Base-by-base conservation (phyloP, 2,329 filamentous ascomycete species). In the Sporothrix sp. region DNA sequence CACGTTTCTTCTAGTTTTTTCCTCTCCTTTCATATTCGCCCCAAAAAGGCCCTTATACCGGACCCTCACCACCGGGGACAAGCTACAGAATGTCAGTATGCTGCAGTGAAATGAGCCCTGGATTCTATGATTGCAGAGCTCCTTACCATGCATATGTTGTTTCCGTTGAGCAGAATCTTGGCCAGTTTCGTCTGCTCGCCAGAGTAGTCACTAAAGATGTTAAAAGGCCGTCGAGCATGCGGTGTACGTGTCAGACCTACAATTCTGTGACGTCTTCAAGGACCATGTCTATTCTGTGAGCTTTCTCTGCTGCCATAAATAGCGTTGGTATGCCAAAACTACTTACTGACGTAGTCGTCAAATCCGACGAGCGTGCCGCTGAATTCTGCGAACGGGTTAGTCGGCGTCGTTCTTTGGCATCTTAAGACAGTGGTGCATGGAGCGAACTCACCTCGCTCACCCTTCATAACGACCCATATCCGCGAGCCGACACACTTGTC, bases 391-490 rank as follows among this genome's bases (percentile, higher is more conserved):
- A 4, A 11, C 10, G 9, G 2, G 38, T 54, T 35, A 57, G 54
- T 23, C 3, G 21, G 14, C 25, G 10, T 28, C 25, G 6, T 28
- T 28, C 25, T 28, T 28, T 28, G 9, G 23, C 37, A 21, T 21
- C 10, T n/a, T n/a, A n/a, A n/a, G n/a, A n/a, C n/a, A n/a, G n/a
- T n/a, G n/a, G n/a, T n/a, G n/a, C n/a, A n/a, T n/a, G n/a, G n/a
- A n/a, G n/a, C n/a, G n/a, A n/a, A 39, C 66, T 32, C 70, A 95
- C 93, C 93, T 75, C 96, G 97, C 66, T 97, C 93, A 58, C 90
- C 88, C 71, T 98, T 98, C 93, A 98, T 98, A 62, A 98, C 82
- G 57, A 98, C 90, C 90, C 91, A 96, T 68, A 98, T 97, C 62
- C 85, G 85, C 50, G 90, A 97, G 55, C 93, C 93, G 58, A 98